A percentile compares a stretch with the other conserved stretches of the same genome.
Conservation (phyloP, 257 asterid species). For the Jasminum sambac region DNA sequence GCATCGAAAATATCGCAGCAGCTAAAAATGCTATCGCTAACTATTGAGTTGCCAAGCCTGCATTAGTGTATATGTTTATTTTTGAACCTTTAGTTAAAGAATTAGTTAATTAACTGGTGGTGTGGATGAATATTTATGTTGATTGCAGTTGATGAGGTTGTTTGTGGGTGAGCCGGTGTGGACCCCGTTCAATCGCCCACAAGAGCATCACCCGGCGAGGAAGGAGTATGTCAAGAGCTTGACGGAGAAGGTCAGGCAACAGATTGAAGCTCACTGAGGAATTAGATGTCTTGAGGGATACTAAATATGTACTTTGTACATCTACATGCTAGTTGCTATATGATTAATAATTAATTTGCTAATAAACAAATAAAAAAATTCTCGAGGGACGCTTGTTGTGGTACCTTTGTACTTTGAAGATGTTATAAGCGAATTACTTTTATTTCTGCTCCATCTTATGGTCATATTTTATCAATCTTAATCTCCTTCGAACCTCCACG, state of each 20-base stretch:
- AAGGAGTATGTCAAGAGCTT: slow-evolving; percentile 47
- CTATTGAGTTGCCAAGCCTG: no score
- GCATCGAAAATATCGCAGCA: neutral
- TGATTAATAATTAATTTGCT: neutral
- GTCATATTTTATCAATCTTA: no score
- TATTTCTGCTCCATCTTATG: no score
- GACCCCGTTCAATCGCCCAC: slow-evolving; percentile 81
- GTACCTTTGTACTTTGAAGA: no score
- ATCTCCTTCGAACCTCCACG: no score
- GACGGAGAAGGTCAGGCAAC: slow-evolving; percentile 32
- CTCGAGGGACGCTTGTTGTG: no score
- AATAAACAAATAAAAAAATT: neutral
- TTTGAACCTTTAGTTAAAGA: neutral
- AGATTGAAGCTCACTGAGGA: slow-evolving; percentile 50
- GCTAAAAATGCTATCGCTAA: no score
- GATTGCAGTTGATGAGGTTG: slow-evolving; percentile 72
- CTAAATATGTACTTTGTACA: neutral
- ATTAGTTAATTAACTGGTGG: neutral
- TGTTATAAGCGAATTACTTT: no score
- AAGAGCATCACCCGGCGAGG: slow-evolving; percentile 76
- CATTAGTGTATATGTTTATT: no score
- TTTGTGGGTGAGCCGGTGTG: slow-evolving; percentile 91
- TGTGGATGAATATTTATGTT: neutral
- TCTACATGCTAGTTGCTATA: neutral
- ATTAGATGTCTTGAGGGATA: neutral